A percentile compares a stretch with the other conserved stretches of the same genome.
These are phyloP conservation scores for Xylaria sp. DNA, from an alignment of 2,329 filamentous ascomycete genomes.

Conservation along the genomic window DNA sequence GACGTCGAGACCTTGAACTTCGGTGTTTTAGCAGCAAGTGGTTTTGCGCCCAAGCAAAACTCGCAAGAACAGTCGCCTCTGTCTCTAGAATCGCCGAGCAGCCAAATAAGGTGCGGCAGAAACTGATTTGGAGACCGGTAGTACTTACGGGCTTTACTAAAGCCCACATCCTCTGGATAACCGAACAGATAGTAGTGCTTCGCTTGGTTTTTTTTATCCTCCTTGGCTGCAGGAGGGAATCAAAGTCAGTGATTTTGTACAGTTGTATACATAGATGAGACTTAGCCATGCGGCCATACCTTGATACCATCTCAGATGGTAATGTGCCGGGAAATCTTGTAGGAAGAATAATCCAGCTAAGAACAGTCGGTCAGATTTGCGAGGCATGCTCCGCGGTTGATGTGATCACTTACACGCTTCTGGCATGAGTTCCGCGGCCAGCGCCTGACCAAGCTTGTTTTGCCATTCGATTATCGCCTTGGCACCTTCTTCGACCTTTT, in stretches of 20 bases:
- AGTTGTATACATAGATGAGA: neutral
- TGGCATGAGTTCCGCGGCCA: constrained; percentile 19
- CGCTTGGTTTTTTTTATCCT: constrained; percentile 14
- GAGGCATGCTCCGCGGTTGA: neutral
- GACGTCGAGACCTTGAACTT: constrained; percentile 3
- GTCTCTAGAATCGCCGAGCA: constrained; percentile 19
- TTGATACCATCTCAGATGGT: constrained; percentile 21
- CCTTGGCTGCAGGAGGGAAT: constrained; percentile 7
- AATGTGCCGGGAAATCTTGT: constrained; percentile 16
- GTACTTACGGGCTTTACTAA: constrained; percentile 18
- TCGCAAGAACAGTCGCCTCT: constrained; percentile 22
- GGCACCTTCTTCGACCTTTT: constrained; percentile 15
- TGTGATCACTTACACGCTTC: constrained; percentile 10
- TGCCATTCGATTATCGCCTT: constrained; percentile 18
- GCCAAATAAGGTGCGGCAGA: constrained; percentile 26
- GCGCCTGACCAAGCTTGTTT: constrained; percentile 21
- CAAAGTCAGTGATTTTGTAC: neutral
- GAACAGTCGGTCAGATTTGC: constrained; percentile 7
- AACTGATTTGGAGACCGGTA: constrained; percentile 26
- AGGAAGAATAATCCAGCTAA: constrained; percentile 16
- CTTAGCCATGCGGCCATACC: neutral
- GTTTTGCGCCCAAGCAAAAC: constrained; percentile 19
- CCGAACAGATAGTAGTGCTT: constrained; percentile 26
- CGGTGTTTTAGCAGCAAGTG: constrained; percentile 14
- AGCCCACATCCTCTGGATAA: constrained; percentile 19